Evolutionary conservation across 371 early-diverging fungal genomes (phyloP).

Genomic region (Coemansia sp.): DNA sequence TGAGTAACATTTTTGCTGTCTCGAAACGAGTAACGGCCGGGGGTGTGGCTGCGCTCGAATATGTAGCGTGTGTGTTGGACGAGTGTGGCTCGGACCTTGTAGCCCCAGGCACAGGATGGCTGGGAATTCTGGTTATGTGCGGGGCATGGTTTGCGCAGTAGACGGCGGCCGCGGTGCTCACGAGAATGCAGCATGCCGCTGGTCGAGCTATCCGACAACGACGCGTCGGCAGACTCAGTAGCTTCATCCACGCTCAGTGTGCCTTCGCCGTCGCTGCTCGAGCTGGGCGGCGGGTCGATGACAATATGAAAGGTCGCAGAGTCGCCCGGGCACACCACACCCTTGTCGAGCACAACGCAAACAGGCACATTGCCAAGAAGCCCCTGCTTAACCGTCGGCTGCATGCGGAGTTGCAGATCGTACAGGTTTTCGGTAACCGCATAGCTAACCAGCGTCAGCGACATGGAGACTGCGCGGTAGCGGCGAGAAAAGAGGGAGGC

Average conservation of each 20-base stretch:
- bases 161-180: neutral
- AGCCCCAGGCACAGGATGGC: too few relatives aligned
- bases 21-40: neutral
- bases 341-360: neutral
- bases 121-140: too few relatives aligned
- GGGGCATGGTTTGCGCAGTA: neutral
- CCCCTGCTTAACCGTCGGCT: neutral
- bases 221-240: too few relatives aligned
- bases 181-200: neutral
- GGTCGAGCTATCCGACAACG: too few relatives aligned
- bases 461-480: neutral
- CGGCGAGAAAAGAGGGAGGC: neutral
- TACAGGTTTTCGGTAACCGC: neutral
- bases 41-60: too few relatives aligned
- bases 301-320: neutral
- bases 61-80: too few relatives aligned
- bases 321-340: neutral
- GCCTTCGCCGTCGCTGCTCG: too few relatives aligned
- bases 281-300: neutral
- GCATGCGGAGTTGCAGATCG: neutral
- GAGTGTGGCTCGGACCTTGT: too few relatives aligned
- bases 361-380: neutral
- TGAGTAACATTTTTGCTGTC: neutral
- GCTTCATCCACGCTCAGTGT: neutral
- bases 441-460: neutral